phyloP scores from a whole-genome alignment of 2,329 filamentous ascomycete species.

The Colletotrichum falcatum region DNA sequence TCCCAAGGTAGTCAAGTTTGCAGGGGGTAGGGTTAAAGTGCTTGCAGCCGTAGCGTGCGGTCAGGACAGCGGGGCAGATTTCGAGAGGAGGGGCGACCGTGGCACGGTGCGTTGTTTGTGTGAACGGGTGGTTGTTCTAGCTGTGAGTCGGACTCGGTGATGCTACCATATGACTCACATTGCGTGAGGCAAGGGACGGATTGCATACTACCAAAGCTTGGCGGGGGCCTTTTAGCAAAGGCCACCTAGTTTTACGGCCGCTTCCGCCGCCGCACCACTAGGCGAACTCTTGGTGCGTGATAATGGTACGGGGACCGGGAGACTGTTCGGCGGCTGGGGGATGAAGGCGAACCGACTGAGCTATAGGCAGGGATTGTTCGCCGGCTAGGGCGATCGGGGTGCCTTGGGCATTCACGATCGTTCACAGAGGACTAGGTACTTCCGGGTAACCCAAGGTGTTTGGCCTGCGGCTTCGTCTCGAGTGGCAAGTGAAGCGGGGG shows the following conservation, averaged over 20 bases:
- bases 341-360: not conserved
- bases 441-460: not conserved
- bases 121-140: slow-evolving; percentile 6
- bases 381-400: not conserved
- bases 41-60: slow-evolving; percentile 29
- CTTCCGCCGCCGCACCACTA: not conserved
- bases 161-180: slow-evolving; percentile 14
- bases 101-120: too few species aligned
- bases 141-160: not conserved
- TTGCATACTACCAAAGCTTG: not conserved
- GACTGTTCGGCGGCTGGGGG: not conserved
- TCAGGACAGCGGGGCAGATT: not conserved
- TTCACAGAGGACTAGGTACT: slow-evolving; percentile 24
- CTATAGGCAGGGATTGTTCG: slow-evolving; percentile 5
- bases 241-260: not conserved
- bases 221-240: not conserved
- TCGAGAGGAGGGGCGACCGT: not conserved
- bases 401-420: slow-evolving; percentile 33
- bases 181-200: not conserved
- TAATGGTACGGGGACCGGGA: slow-evolving; percentile 15
- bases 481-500: not conserved
- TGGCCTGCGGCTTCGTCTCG: not conserved
- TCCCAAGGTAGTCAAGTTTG: not conserved
- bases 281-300: not conserved
- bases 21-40: slow-evolving; percentile 21